These are phyloP conservation scores for Aspergillus sclerotioniger DNA, from an alignment of 495 filamentous ascomycete species.

Conservation along the genomic window DNA sequence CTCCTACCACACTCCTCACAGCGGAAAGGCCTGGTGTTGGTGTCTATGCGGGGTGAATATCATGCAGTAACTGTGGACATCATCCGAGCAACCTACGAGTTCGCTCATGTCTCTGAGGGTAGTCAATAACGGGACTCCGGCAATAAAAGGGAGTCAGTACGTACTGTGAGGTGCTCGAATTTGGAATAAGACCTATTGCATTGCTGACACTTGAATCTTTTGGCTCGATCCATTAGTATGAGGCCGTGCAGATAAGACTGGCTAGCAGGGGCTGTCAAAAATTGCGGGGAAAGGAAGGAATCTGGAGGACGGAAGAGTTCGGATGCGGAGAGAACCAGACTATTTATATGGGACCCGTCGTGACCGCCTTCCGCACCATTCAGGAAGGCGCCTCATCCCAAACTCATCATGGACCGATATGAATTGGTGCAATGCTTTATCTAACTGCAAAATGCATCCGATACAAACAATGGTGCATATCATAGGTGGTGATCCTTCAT, in stretches of 20 bases:
- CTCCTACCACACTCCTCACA: slow-evolving; percentile 17
- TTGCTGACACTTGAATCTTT: slow-evolving; percentile 1
- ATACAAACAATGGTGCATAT: background rate
- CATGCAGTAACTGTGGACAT: background rate
- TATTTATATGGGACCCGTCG: background rate
- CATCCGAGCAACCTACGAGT: slow-evolving; percentile 8
- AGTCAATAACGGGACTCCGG: background rate
- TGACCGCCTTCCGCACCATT: background rate
- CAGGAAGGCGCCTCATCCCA: too few relatives aligned
- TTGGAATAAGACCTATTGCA: slow-evolving; percentile 16
- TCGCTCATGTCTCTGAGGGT: slow-evolving; percentile 16
- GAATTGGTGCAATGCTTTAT: background rate
- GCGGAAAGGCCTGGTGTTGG: slow-evolving; percentile 19
- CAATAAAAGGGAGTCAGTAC: background rate
- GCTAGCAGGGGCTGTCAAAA: background rate
- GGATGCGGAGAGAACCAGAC: background rate
- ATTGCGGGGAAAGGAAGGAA: background rate
- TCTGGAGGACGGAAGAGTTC: background rate
- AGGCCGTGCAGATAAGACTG: background rate
- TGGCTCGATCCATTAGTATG: background rate
- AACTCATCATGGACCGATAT: background rate
- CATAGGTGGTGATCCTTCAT: background rate
- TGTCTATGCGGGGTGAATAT: slow-evolving; percentile 11
- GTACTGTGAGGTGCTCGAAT: slow-evolving; percentile 20
- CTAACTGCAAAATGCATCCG: background rate